Evolutionary conservation across 805 yeast species (phyloP).

Genomic region (Brettanomyces sp.): DNA sequence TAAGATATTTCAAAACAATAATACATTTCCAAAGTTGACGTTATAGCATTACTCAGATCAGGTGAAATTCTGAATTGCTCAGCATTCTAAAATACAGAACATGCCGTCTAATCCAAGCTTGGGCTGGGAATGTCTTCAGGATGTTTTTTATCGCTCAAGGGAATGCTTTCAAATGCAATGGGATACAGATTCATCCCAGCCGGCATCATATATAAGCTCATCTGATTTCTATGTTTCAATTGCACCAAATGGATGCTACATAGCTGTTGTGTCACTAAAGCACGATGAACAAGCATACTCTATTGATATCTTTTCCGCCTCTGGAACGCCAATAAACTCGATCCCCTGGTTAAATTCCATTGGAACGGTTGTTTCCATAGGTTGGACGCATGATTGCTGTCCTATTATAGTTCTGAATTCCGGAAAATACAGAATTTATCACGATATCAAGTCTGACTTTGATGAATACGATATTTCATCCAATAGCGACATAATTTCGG

Average conservation of each 20-base stretch:
- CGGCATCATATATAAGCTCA: constrained; percentile 9
- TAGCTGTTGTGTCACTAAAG: constrained; percentile 37
- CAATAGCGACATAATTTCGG: constrained; percentile 26
- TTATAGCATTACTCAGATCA: no score
- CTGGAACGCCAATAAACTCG: constrained; percentile 21
- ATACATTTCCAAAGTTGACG: no score
- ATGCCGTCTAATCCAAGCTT: constrained; percentile 22
- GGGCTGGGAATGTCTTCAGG: constrained; percentile 70
- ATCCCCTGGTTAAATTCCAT: constrained; percentile 37
- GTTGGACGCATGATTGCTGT: constrained; percentile 44
- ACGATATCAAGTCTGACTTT: constrained; percentile 61
- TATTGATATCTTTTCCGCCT: constrained; percentile 25
- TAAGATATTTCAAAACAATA: no score
- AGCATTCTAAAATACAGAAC: neutral
- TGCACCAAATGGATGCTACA: constrained; percentile 44
- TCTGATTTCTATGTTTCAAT: constrained; percentile 36
- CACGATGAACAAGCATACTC: constrained; percentile 7
- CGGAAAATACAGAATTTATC: constrained; percentile 48
- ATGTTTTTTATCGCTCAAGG: constrained; percentile 56
- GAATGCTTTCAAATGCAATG: constrained; percentile 36
- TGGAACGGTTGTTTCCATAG: constrained; percentile 45
- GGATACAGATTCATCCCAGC: neutral
- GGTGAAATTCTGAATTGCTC: no score
- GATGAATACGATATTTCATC: constrained; percentile 37
- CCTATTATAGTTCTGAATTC: constrained; percentile 45